Base-by-base conservation (phyloP, 106 monocot genomes). In the Gastrodia elata region DNA sequence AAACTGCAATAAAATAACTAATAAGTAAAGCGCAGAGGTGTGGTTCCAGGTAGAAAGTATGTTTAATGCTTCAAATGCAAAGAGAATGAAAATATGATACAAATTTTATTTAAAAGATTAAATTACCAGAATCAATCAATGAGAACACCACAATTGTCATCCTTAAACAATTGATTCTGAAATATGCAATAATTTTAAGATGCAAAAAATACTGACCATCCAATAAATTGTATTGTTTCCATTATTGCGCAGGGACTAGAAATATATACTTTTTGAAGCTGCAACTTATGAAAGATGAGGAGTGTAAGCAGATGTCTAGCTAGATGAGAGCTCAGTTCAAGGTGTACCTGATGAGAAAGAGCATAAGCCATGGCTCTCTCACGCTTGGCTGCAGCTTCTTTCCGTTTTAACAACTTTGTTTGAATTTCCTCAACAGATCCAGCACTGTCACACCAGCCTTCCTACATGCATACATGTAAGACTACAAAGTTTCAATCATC, bases 331-430 rank as follows among this genome's bases (percentile, higher is more conserved):
- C 22, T 36, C 67, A 37, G 67, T 6, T 39, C 39, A 16, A 69
- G 32, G 40, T 22, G 24, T 82, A 94, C 94, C 88, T 94, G 94
- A 81, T 88, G 94, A 71, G 91, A 76, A 1, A 91, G 79, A 71
- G 94, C 94, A 85, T 94, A 94, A 38, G 94, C 94, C 91, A 91
- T 91, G 30, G 94, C 94, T 80, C 91, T 86, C 79, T 94, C 94
- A 43, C 94, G 82, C 74, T 91, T 94, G 39, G 86, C 94, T 69
- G 94, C 91, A 75, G 94, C 94, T 85, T 91, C 91, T 87, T 91
- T 84, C 77, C 89, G 89, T 77, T 82, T 94, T 41, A 89, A 58
- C 71, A 91, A 73, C 77, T 91, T 94, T 42, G 85, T 68, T 80
- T 91, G 94, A 77, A 95, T 89, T 55, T 95, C 89, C 78, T 91